Base-by-base conservation (phyloP, 208 protist genomes). In the Leishmania gerbilli region DNA sequence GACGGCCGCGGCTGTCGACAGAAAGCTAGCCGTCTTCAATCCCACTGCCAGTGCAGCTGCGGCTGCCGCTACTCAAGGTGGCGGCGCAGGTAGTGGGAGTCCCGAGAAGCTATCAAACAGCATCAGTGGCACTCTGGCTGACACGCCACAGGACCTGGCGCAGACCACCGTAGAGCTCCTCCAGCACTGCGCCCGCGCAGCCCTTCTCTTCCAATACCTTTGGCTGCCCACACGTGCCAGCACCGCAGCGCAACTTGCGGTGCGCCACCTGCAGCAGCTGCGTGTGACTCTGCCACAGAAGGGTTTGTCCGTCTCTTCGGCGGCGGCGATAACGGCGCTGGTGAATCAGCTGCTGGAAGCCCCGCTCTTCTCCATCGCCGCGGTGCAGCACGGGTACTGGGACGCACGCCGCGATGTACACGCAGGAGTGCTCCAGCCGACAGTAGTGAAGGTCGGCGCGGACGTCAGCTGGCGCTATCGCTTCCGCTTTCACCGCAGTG, bases 341-440 rank as follows among this genome's bases (percentile, higher is more conserved):
- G 55, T 67, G 47, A 40, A 84, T n/a, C 86, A 80, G 47, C 87
- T 96, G 17, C 85, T 91, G 78, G 79, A 81, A 71, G 85, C 86
- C 27, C 86, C 94, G 37, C 83, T 91, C 27, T 88, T 81, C 67
- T 58, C 84, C 40, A 69, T 97, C 47, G 83, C 88, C 1, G 81
- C 85, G 8, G 85, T 93, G 47, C 84, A 83, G 80, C 67, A 85
- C 27, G 93, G 93, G 51, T 93, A 91, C 88, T 89, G 85, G 76
- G 93, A 97, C 75, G 84, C 90, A 79, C 90, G 93, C 15, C 93
- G 85, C 77, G 93, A 97, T 40, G 82, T 85, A 21, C 77, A 82
- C 80, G 68, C 88, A 27, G 90, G 88, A 56, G 79, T 94, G 21
- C 64, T 93, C 45, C 93, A 95, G 80, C 91, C 93, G 21, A 67